These are phyloP conservation scores for Zhuliangozyma blackwelliae DNA, from an alignment of 1,139 yeast genomes.

Conservation along the genomic window DNA sequence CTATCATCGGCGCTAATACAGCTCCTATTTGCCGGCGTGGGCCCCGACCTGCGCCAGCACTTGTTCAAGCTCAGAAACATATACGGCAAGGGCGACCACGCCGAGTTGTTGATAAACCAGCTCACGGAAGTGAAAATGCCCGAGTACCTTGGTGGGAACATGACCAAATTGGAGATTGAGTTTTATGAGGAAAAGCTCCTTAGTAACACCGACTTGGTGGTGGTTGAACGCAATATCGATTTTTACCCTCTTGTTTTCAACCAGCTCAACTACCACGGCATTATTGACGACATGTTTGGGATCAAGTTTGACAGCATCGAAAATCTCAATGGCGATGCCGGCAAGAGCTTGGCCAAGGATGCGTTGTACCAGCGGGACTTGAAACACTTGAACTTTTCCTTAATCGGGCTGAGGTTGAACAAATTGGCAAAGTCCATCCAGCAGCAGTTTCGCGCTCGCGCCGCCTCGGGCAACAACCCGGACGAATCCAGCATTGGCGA, in stretches of 20 bases:
- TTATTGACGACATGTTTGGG: slow-evolving; percentile 67
- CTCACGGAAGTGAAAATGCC: slow-evolving; percentile 24
- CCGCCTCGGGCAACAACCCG: slow-evolving; percentile 22
- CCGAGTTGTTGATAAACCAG: slow-evolving; percentile 26
- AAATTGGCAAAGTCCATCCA: slow-evolving; percentile 69
- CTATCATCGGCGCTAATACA: slow-evolving; percentile 23
- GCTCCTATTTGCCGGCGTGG: slow-evolving; percentile 18
- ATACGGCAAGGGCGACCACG: slow-evolving; percentile 38
- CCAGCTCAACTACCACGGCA: slow-evolving; percentile 79
- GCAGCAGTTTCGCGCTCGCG: slow-evolving; percentile 48
- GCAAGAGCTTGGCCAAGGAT: slow-evolving; percentile 19
- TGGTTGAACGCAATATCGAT: slow-evolving; percentile 77
- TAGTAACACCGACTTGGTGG: slow-evolving; percentile 59
- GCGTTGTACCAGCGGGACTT: slow-evolving; percentile 38
- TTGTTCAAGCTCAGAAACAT: slow-evolving; percentile 31
- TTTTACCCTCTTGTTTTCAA: slow-evolving; percentile 64
- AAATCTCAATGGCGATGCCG: slow-evolving; percentile 17
- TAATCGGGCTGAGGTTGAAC: slow-evolving; percentile 72
- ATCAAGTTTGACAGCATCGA: slow-evolving; percentile 44
- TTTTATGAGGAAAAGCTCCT: slow-evolving; percentile 31
- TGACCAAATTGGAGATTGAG: slow-evolving; percentile 33
- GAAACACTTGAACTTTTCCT: slow-evolving; percentile 70
- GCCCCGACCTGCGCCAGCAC: slow-evolving; percentile 9
- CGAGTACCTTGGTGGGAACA: slow-evolving; percentile 24
- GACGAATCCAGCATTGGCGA: slow-evolving; percentile 47